Evolutionary conservation across 1,284 basidiomycete genomes (phyloP).

Genomic region (Rhodofomes roseus): DNA sequence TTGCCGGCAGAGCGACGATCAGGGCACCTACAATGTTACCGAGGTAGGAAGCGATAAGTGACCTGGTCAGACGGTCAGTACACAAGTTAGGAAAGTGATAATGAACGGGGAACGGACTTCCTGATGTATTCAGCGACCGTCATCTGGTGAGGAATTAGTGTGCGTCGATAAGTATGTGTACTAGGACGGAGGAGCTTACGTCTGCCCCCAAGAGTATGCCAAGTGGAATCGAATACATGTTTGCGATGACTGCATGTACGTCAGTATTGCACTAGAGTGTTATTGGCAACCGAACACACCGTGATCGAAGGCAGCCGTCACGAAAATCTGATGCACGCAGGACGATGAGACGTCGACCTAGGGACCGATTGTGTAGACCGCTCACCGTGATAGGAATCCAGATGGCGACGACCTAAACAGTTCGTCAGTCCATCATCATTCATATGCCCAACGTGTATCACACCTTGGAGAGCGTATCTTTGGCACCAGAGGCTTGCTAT

Average conservation of each 20-base stretch:
- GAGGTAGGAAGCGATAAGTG: slow-evolving; percentile 62
- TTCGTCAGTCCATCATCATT: neutral
- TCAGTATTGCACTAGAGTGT: neutral
- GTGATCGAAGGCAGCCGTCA: slow-evolving; percentile 70
- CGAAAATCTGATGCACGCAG: slow-evolving; percentile 49
- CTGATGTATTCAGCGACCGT: slow-evolving; percentile 59
- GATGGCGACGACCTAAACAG: slow-evolving; percentile 50
- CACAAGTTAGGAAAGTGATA: neutral
- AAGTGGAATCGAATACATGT: slow-evolving; percentile 73
- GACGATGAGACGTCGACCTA: neutral
- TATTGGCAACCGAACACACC: slow-evolving; percentile 33
- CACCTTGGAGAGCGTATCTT: slow-evolving; percentile 71
- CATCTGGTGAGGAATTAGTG: slow-evolving; percentile 40
- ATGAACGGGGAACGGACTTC: slow-evolving; percentile 43
- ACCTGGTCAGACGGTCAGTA: slow-evolving; percentile 34
- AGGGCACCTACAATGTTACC: slow-evolving; percentile 70
- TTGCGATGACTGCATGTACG: slow-evolving; percentile 50
- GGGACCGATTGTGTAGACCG: neutral
- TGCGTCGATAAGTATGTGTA: neutral
- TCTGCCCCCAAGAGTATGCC: slow-evolving; percentile 71
- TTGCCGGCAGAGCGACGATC: slow-evolving; percentile 57
- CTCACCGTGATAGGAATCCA: slow-evolving; percentile 76
- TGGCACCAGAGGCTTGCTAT: slow-evolving; percentile 71
- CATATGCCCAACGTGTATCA: neutral
- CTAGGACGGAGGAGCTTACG: slow-evolving; percentile 33